These are phyloP conservation scores for Fulvia fulva DNA, from an alignment of 2,329 filamentous ascomycete genomes.

Conservation along the genomic window DNA sequence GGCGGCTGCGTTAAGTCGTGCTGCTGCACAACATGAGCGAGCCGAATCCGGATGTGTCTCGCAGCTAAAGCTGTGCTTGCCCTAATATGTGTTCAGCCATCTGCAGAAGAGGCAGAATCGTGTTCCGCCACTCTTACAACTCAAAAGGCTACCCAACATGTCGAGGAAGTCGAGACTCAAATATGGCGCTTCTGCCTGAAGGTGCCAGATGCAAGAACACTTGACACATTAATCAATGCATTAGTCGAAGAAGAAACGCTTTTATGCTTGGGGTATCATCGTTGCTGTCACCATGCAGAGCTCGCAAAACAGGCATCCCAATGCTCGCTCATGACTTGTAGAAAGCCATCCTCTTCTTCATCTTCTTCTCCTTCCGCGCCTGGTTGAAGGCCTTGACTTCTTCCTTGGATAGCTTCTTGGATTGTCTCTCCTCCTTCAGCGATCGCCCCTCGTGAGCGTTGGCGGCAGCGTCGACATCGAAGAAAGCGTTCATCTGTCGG, in stretches of 20 bases:
- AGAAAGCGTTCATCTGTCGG: slow-evolving; percentile 89
- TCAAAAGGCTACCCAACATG: not conserved
- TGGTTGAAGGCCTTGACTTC: slow-evolving; percentile 90
- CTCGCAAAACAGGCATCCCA: not conserved
- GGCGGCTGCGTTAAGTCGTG: too few relatives aligned
- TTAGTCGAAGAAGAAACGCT: not conserved
- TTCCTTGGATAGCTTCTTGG: slow-evolving; percentile 77
- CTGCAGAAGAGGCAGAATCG: not conserved
- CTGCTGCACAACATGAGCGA: too few relatives aligned
- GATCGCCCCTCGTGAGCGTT: slow-evolving; percentile 87
- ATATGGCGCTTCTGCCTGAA: not conserved
- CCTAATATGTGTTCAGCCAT: not conserved
- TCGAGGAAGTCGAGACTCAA: not conserved
- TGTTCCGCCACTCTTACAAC: not conserved
- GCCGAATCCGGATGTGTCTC: too few relatives aligned
- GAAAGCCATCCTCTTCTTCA: slow-evolving; percentile 92
- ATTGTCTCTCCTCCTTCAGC: slow-evolving; percentile 82
- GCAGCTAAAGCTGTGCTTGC: not conserved
- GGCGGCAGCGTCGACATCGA: slow-evolving; percentile 88
- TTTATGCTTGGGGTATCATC: not conserved
- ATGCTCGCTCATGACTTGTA: slow-evolving; percentile 64
- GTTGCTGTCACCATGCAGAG: not conserved
- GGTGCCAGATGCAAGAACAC: too few relatives aligned
- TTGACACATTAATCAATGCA: not conserved
- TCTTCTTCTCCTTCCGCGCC: slow-evolving; percentile 82